A percentile compares a stretch with the other conserved stretches of the same genome.
Evolutionary conservation across 1,284 basidiomycete species (phyloP).

Genomic region (Marasmius fiardii): DNA sequence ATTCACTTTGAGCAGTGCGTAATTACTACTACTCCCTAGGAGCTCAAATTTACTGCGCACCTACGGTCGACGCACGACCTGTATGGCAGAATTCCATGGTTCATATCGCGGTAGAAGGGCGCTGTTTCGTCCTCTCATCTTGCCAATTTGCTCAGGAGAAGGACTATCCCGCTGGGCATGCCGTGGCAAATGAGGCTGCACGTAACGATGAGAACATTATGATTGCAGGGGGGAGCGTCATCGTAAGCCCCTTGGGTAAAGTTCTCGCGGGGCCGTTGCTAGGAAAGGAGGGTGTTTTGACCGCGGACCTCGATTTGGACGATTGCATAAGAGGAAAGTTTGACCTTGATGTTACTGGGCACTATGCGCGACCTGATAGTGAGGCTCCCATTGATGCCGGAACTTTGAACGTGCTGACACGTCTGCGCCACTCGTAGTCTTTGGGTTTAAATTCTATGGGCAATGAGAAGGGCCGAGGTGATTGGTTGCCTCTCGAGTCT

Average conservation of each 20-base stretch:
- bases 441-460: conserved; percentile 10
- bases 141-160: conserved; percentile 63
- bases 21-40: conserved; percentile 61
- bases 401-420: neutral
- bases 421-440: conserved; percentile 1
- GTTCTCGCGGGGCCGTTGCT: conserved; percentile 68
- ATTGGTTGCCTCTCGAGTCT: neutral
- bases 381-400: conserved; percentile 21
- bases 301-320: conserved; percentile 62
- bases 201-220: conserved; percentile 53
- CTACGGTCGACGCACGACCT: conserved; percentile 67
- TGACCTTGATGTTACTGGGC: conserved; percentile 69
- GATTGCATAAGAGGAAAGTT: conserved; percentile 65
- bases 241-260: conserved; percentile 64
- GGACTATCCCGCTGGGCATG: conserved; percentile 58
- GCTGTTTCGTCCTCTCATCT: conserved; percentile 70
- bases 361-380: conserved; percentile 68
- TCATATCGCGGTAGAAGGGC: conserved; percentile 74
- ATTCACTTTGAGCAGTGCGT: conserved; percentile 36
- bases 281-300: conserved; percentile 58
- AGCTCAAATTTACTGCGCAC: conserved; percentile 65
- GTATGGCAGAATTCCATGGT: conserved; percentile 66
- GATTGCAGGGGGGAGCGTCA: conserved; percentile 68
- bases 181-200: conserved; percentile 36
- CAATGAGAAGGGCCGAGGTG: neutral